A percentile compares a stretch with the other conserved stretches of the same genome.
Evolutionary conservation across 768 basidiomycete genomes (phyloP).

Genomic region (Pluteus cervinus): DNA sequence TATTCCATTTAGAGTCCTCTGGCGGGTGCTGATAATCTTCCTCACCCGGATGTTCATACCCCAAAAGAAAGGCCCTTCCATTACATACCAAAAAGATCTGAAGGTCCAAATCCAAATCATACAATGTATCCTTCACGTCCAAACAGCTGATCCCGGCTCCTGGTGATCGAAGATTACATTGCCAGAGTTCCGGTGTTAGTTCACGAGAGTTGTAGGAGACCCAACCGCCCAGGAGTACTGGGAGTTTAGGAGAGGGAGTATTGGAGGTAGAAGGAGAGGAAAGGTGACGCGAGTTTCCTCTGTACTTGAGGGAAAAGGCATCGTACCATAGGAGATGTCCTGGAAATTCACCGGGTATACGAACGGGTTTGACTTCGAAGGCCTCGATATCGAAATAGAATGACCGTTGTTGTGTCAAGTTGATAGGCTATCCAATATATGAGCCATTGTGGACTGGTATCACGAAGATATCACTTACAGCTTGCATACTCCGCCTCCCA

Average conservation of each 20-base stretch:
- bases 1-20: too few species aligned
- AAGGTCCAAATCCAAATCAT: constrained; percentile 14
- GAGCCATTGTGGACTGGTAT: constrained; percentile 3
- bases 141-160: constrained; percentile 15
- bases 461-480: background rate
- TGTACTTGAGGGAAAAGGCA: constrained; percentile 3
- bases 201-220: constrained; percentile 3
- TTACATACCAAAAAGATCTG: constrained; percentile 13
- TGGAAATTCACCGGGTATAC: constrained; percentile 15
- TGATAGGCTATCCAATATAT: background rate
- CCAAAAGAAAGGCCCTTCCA: constrained; percentile 14
- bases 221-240: constrained; percentile 17
- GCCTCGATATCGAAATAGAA: constrained; percentile 17
- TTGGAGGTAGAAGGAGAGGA: background rate
- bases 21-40: background rate
- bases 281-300: background rate
- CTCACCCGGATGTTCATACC: constrained; percentile 2
- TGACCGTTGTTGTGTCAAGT: constrained; percentile 7
- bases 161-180: constrained; percentile 15
- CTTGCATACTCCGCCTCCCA: constrained; percentile 8
- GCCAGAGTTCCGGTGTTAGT: constrained; percentile 16
- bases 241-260: constrained; percentile 2
- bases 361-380: constrained; percentile 12
- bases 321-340: constrained; percentile 14
- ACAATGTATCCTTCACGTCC: constrained; percentile 12